Evolutionary conservation across 345 rosid genomes (phyloP).

Genomic region (Carallia brachiata): DNA sequence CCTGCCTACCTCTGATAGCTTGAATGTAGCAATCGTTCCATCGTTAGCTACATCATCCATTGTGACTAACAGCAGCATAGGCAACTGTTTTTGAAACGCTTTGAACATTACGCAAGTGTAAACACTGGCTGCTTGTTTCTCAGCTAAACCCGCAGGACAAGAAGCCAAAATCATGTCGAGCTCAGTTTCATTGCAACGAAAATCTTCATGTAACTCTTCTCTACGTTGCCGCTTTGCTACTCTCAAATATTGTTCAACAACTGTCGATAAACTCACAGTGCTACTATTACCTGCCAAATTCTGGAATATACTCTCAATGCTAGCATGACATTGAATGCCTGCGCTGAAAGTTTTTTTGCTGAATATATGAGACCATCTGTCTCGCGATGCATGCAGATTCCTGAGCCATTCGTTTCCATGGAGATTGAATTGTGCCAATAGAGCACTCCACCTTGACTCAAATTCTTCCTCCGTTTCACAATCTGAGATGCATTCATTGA

Average conservation of each 20-base stretch:
- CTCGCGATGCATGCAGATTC: neutral
- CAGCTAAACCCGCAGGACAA: neutral
- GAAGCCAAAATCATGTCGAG: neutral
- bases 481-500: slow-evolving; percentile 19
- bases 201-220: slow-evolving; percentile 24
- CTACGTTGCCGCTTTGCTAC: slow-evolving; percentile 7
- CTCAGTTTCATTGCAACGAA: slow-evolving; percentile 1
- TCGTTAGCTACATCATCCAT: slow-evolving; percentile 6
- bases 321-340: neutral
- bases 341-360: slow-evolving; percentile 1
- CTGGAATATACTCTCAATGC: neutral
- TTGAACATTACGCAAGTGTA: slow-evolving; percentile 20
- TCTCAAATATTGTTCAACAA: slow-evolving; percentile 11
- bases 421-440: slow-evolving; percentile 13
- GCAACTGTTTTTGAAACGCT: slow-evolving; percentile 17
- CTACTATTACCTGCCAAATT: neutral
- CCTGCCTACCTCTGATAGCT: slow-evolving; percentile 7
- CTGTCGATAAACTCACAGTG: neutral
- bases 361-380: slow-evolving; percentile 7
- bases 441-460: neutral
- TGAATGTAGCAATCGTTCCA: slow-evolving; percentile 14
- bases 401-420: slow-evolving; percentile 19
- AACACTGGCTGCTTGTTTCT: slow-evolving; percentile 21
- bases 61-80: slow-evolving; percentile 4
- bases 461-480: slow-evolving; percentile 15